Evolutionary conservation across 2,329 filamentous ascomycete genomes (phyloP).

Genomic region (Endoconidiophora laricicola): DNA sequence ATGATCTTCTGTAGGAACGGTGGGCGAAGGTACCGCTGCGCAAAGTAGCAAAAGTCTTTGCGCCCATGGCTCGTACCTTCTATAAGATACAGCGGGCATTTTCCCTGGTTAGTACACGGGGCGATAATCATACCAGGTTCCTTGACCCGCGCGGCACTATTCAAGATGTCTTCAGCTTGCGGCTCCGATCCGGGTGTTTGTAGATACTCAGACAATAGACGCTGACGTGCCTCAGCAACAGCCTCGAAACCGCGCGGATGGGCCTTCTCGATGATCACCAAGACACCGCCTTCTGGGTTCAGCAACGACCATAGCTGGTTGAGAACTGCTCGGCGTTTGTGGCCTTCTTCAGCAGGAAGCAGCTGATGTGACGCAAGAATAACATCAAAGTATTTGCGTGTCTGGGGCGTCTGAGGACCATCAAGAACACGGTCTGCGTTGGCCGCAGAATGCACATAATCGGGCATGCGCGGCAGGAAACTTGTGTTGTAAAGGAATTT

Average conservation of each 20-base stretch:
- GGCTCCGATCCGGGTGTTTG: slow-evolving; percentile 26
- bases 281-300: slow-evolving; percentile 66
- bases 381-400: slow-evolving; percentile 69
- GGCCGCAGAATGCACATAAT: slow-evolving; percentile 54
- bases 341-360: slow-evolving; percentile 58
- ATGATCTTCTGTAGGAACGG: slow-evolving; percentile 65
- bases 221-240: slow-evolving; percentile 66
- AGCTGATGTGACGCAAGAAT: slow-evolving; percentile 80
- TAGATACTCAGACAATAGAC: slow-evolving; percentile 62
- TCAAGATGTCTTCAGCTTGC: slow-evolving; percentile 13
- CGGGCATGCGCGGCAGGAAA: slow-evolving; percentile 80
- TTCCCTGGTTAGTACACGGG: slow-evolving; percentile 74
- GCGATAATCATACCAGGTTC: slow-evolving; percentile 50
- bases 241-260: slow-evolving; percentile 84
- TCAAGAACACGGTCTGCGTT: slow-evolving; percentile 43
- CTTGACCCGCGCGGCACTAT: slow-evolving; percentile 24
- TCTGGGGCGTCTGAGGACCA: slow-evolving; percentile 34
- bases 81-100: slow-evolving; percentile 74
- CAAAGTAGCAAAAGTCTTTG: slow-evolving; percentile 83
- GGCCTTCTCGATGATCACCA: slow-evolving; percentile 82
- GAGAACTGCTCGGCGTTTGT: slow-evolving; percentile 59
- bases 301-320: slow-evolving; percentile 83
- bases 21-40: slow-evolving; percentile 74
- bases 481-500: slow-evolving; percentile 72
- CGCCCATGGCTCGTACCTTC: slow-evolving; percentile 55